Conservation (phyloP, 768 basidiomycete species). For the Podaxis sp. region DNA sequence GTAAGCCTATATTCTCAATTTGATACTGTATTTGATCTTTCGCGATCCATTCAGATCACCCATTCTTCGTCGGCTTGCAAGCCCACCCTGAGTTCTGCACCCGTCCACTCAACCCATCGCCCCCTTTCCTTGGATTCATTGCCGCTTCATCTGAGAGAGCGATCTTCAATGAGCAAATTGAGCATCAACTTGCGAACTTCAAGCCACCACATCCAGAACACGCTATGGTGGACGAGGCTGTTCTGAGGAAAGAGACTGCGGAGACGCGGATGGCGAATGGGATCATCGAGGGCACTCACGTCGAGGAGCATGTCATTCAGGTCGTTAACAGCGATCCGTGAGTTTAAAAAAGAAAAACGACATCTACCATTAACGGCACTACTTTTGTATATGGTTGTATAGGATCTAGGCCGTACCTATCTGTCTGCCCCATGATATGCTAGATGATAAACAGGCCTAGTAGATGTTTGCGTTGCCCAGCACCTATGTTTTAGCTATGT, state of each 20-base stretch:
- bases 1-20: constrained; percentile 41
- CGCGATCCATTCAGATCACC: constrained; percentile 61
- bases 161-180: constrained; percentile 71
- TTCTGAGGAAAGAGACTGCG: constrained; percentile 36
- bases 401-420: background rate
- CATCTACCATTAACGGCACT: too few species aligned
- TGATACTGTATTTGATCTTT: background rate
- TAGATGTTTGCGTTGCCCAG: too few species aligned
- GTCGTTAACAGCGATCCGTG: constrained; percentile 8
- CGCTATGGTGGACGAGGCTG: constrained; percentile 71
- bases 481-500: too few species aligned
- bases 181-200: constrained; percentile 58
- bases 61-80: constrained; percentile 91
- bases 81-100: constrained; percentile 99
- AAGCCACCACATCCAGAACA: constrained; percentile 74
- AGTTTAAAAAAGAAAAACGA: background rate
- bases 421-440: too few species aligned
- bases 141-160: constrained; percentile 61
- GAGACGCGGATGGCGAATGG: constrained; percentile 11
- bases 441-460: too few species aligned
- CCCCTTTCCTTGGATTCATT: constrained; percentile 94
- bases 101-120: constrained; percentile 94
- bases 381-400: background rate
- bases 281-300: background rate
- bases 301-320: constrained; percentile 12